Evolutionary conservation across 257 asterid genomes (phyloP), one percentile per base, ranked within the genome.

Genomic region (Buddleja alternifolia): DNA sequence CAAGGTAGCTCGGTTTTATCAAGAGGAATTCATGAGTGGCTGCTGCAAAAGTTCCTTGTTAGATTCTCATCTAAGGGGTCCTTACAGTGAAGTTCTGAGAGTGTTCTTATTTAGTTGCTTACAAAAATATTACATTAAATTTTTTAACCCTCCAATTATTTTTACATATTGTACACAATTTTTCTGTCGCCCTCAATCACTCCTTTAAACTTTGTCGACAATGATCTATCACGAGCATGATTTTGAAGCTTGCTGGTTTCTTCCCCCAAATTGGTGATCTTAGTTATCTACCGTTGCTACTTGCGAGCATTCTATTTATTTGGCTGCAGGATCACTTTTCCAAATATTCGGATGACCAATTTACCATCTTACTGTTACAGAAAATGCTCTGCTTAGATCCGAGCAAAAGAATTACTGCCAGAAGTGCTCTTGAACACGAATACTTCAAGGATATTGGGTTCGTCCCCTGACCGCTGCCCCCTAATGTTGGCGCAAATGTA

Each of bases 321-420:
- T n/a, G n/a, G n/a, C n/a, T n/a, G n/a, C n/a, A n/a, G n/a, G n/a
- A n/a, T n/a, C n/a, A n/a, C n/a, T n/a, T n/a, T n/a, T n/a, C n/a
- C n/a, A n/a, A n/a, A 15, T 14, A 0, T 14, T 45, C 52, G 16
- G 42, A 36, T 23, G 50, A 62, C 70, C 63, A 47, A 73, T 57
- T 32, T 9, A 9, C n/a, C 24, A 10, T 61, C 10, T 24, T 21
- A 21, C 55, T 45, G 14, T 52, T 70, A 7, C 65, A 78, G 83
- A 78, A 73, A 78, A 78, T 88, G 96, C 89, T 88, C 57, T 59
- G 83, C 77, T 58, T 88, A 82, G 96, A 88, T 78, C 96, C 96
- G 56, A 84, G 88, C 87, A 84, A 76, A 79, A 81, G 96, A 82
- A 77, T 86, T 67, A 88, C 93, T 0, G 96, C 96, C 34, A 81